These are phyloP conservation scores for Laguncularia racemosa DNA, from an alignment of 345 rosid species.

Conservation along the genomic window DNA sequence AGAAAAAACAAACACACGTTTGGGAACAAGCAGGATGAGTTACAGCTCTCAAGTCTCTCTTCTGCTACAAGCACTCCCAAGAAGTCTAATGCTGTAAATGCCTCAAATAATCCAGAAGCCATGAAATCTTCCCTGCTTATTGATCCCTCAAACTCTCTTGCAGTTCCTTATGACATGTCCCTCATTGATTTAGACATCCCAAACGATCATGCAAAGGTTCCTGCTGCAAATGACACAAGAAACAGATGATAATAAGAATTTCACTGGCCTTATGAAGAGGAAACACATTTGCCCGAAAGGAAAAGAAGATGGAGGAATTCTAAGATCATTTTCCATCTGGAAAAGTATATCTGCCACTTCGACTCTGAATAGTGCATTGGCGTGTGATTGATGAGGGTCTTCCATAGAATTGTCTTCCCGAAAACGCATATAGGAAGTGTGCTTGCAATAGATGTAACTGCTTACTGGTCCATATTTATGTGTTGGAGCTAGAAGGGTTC, in stretches of 20 bases:
- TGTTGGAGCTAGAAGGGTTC: no score
- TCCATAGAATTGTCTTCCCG: no score
- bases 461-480: no score
- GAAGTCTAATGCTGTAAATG: conserved; percentile 16
- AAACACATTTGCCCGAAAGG: no score
- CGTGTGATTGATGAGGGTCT: no score
- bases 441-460: no score
- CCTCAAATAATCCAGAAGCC: conserved; percentile 33
- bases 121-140: conserved; percentile 76
- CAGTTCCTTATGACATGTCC: conserved; percentile 77
- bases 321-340: no score
- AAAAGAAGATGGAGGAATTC: no score
- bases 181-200: conserved; percentile 84
- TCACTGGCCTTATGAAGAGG: no score
- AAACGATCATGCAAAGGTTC: conserved; percentile 57
- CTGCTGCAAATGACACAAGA: conserved; percentile 53
- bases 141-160: conserved; percentile 48
- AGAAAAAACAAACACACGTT: conserved; percentile 69
- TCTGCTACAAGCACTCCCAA: conserved; percentile 62
- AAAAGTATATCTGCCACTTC: no score
- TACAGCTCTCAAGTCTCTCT: conserved; percentile 54
- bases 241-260: conserved; percentile 29
- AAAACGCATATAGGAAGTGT: no score
- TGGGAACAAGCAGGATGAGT: conserved; percentile 69
- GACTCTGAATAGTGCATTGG: no score